phyloP scores from a whole-genome alignment of 2,329 filamentous ascomycete species.

The Monosporascus sp. region DNA sequence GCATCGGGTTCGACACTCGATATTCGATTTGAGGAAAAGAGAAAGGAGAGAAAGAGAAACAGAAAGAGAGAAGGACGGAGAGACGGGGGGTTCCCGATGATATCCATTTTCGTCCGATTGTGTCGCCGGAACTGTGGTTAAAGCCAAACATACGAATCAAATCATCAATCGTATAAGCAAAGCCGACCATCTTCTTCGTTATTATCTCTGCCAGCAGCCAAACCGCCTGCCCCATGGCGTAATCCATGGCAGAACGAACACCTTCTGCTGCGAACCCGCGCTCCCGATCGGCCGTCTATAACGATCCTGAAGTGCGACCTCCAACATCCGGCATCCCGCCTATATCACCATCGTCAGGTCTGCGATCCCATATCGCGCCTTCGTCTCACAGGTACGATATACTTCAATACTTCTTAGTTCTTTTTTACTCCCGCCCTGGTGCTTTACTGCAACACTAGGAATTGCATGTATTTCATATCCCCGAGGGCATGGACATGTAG shows the following conservation, averaged over 20 bases:
- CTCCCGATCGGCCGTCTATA: constrained; percentile 49
- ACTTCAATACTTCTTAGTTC: background rate
- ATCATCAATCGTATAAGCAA: too few species aligned
- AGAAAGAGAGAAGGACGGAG: background rate
- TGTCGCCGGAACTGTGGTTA: background rate
- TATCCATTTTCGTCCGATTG: background rate
- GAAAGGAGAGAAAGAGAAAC: background rate
- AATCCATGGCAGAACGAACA: constrained; percentile 64
- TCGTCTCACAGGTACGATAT: constrained; percentile 25
- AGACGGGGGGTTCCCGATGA: background rate
- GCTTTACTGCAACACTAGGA: too few species aligned
- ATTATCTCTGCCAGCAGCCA: constrained; percentile 10
- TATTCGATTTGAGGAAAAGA: background rate
- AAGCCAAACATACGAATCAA: too few species aligned
- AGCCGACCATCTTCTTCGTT: background rate
- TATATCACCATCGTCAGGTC: constrained; percentile 3
- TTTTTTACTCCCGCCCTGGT: background rate
- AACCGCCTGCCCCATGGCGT: constrained; percentile 53
- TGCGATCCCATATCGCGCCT: constrained; percentile 16
- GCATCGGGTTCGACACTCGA: background rate
- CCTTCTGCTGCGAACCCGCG: constrained; percentile 38
- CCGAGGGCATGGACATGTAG: too few species aligned
- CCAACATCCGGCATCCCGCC: constrained; percentile 25
- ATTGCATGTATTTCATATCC: too few species aligned
- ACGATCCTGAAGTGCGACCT: constrained; percentile 47